Evolutionary conservation across 2,329 filamentous ascomycete species (phyloP).

Genomic region (Aspergillus sp.): DNA sequence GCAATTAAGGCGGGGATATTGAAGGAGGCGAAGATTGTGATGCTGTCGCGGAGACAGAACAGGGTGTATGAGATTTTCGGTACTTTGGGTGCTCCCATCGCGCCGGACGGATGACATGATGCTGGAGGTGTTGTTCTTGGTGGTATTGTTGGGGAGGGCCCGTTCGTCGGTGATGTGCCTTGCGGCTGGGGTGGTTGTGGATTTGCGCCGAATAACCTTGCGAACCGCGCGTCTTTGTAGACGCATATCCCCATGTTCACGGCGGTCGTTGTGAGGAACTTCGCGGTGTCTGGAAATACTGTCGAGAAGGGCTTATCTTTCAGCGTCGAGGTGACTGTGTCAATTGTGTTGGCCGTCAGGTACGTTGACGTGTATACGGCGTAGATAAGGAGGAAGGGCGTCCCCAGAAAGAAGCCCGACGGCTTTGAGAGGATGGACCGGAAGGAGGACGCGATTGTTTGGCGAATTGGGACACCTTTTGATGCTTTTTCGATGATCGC

Average conservation of each 20-base stretch:
- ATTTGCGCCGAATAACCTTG: slow-evolving; percentile 72
- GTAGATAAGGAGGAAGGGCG: slow-evolving; percentile 51
- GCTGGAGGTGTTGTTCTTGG: slow-evolving; percentile 15
- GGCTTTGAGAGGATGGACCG: slow-evolving; percentile 42
- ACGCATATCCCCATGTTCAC: slow-evolving; percentile 84
- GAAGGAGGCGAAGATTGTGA: slow-evolving; percentile 91
- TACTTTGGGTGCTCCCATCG: slow-evolving; percentile 48
- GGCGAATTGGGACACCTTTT: slow-evolving; percentile 42
- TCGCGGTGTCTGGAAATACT: slow-evolving; percentile 72
- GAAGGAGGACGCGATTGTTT: slow-evolving; percentile 43
- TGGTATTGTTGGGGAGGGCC: background rate
- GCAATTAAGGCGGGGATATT: slow-evolving; percentile 81
- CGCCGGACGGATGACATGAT: slow-evolving; percentile 17
- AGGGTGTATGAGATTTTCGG: slow-evolving; percentile 71
- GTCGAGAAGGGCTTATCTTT: slow-evolving; percentile 54
- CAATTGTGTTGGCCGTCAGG: slow-evolving; percentile 80
- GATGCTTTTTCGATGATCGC: slow-evolving; percentile 53
- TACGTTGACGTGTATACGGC: slow-evolving; percentile 85
- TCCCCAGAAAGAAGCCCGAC: slow-evolving; percentile 46
- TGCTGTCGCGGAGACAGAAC: slow-evolving; percentile 78
- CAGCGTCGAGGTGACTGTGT: slow-evolving; percentile 72
- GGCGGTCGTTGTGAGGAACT: slow-evolving; percentile 77
- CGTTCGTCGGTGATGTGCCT: background rate
- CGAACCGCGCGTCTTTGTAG: slow-evolving; percentile 87
- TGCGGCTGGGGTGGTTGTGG: slow-evolving; percentile 21